A percentile compares a stretch with the other conserved stretches of the same genome.
phyloP scores from a whole-genome alignment of 2,329 filamentous ascomycete species.

The Alternaria sp. region DNA sequence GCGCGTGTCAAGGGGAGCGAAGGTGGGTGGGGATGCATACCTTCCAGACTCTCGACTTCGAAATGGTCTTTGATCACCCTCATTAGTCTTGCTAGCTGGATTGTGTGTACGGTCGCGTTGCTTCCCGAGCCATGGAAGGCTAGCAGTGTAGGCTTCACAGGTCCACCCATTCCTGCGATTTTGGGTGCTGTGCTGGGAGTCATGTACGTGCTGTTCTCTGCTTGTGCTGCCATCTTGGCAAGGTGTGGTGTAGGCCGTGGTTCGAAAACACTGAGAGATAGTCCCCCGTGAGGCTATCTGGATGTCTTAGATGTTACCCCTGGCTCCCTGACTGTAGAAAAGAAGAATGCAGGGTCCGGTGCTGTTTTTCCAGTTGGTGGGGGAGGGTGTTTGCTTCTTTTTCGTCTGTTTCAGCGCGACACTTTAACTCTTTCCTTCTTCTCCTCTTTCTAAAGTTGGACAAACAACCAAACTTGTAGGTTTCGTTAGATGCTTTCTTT shows the following conservation, averaged over 20 bases:
- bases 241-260: neutral
- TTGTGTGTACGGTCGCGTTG: slow-evolving; percentile 41
- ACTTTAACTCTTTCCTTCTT: neutral
- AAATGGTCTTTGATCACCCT: slow-evolving; percentile 33
- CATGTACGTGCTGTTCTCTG: neutral
- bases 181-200: neutral
- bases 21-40: slow-evolving; percentile 15
- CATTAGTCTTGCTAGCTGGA: slow-evolving; percentile 42
- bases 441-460: neutral
- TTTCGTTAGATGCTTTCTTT: neutral
- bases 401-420: neutral
- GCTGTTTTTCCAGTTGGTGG: neutral
- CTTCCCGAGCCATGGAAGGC: slow-evolving; percentile 47
- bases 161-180: neutral
- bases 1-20: neutral
- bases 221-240: neutral
- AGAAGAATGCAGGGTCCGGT: neutral
- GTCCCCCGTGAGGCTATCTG: neutral
- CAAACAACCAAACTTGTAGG: neutral
- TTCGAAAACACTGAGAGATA: accelerated
- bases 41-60: slow-evolving; percentile 32
- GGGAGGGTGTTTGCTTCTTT: neutral
- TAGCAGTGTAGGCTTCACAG: slow-evolving; percentile 41
- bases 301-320: neutral
- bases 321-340: neutral